These are phyloP conservation scores for Myxozyma neglecta DNA, from an alignment of 805 yeast species.

Conservation along the genomic window DNA sequence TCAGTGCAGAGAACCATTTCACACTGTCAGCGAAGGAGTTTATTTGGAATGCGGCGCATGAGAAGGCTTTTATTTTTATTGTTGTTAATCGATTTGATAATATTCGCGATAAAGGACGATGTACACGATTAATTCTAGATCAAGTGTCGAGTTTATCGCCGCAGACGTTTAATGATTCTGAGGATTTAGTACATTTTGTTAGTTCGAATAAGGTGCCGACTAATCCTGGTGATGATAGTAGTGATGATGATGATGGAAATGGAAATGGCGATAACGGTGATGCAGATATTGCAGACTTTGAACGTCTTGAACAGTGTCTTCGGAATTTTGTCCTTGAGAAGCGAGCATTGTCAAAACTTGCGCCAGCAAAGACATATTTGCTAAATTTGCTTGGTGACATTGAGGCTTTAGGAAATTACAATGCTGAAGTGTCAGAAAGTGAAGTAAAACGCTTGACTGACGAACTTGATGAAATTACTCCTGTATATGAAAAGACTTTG, in stretches of 20 bases:
- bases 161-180: conserved; percentile 81
- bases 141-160: conserved; percentile 87
- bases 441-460: conserved; percentile 51
- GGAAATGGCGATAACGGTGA: conserved; percentile 19
- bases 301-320: conserved; percentile 77
- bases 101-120: conserved; percentile 75
- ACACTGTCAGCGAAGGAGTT: conserved; percentile 94
- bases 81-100: conserved; percentile 92
- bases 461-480: conserved; percentile 60
- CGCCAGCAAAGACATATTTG: conserved; percentile 90
- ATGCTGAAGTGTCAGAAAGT: conserved; percentile 53
- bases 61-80: conserved; percentile 86
- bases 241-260: conserved; percentile 38
- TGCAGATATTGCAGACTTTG: conserved; percentile 53
- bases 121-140: conserved; percentile 72
- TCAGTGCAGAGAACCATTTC: conserved; percentile 92
- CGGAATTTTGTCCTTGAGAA: conserved; percentile 86
- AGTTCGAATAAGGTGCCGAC: conserved; percentile 57
- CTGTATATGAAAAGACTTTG: conserved; percentile 59
- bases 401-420: conserved; percentile 57
- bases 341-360: conserved; percentile 79
- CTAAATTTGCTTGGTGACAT: conserved; percentile 69
- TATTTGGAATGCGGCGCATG: conserved; percentile 84
- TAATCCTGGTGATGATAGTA: conserved; percentile 44
- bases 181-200: conserved; percentile 92